phyloP scores from a whole-genome alignment of 352 stramenopile genomes.

The Lagenidium sp. region DNA sequence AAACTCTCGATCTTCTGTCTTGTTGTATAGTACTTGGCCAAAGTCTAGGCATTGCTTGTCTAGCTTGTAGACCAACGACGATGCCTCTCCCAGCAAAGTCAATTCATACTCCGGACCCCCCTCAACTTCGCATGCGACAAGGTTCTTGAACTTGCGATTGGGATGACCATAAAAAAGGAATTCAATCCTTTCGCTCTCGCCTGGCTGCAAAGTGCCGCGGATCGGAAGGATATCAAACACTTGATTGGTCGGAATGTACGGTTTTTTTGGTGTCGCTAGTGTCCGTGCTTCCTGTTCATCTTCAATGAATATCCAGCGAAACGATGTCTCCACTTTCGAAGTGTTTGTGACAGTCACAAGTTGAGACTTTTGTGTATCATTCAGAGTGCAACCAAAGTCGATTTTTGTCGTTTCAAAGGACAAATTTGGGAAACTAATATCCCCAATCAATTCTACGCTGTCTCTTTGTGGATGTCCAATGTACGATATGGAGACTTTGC shows the following conservation, averaged over 20 bases:
- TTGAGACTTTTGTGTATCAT: slow-evolving; percentile 92
- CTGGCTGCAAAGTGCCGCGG: slow-evolving; percentile 68
- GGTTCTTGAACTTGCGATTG: slow-evolving; percentile 87
- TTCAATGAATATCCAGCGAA: slow-evolving; percentile 93
- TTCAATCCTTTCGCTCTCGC: slow-evolving; percentile 89
- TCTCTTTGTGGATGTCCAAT: slow-evolving; percentile 88
- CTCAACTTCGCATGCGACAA: slow-evolving; percentile 88
- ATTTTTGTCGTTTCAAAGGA: slow-evolving; percentile 86
- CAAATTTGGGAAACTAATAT: slow-evolving; percentile 94
- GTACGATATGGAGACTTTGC: slow-evolving; percentile 81
- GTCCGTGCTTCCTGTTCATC: slow-evolving; percentile 68
- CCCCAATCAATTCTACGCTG: slow-evolving; percentile 76
- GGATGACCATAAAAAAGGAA: slow-evolving; percentile 92
- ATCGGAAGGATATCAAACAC: slow-evolving; percentile 95
- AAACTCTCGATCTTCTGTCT: slow-evolving; percentile 89
- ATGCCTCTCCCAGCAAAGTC: slow-evolving; percentile 83
- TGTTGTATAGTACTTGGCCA: slow-evolving; percentile 90
- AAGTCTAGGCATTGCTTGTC: slow-evolving; percentile 91
- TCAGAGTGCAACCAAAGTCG: slow-evolving; percentile 93
- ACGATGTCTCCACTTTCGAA: slow-evolving; percentile 84
- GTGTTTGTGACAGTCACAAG: slow-evolving; percentile 83
- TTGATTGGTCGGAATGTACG: slow-evolving; percentile 88
- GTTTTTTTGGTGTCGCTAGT: slow-evolving; percentile 55
- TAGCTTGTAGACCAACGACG: slow-evolving; percentile 87
- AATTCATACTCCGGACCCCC: slow-evolving; percentile 93